A percentile compares a stretch with the other conserved stretches of the same genome.
Evolutionary conservation across 208 protist species (phyloP).

Genomic region (Acanthamoeba castellanii): DNA sequence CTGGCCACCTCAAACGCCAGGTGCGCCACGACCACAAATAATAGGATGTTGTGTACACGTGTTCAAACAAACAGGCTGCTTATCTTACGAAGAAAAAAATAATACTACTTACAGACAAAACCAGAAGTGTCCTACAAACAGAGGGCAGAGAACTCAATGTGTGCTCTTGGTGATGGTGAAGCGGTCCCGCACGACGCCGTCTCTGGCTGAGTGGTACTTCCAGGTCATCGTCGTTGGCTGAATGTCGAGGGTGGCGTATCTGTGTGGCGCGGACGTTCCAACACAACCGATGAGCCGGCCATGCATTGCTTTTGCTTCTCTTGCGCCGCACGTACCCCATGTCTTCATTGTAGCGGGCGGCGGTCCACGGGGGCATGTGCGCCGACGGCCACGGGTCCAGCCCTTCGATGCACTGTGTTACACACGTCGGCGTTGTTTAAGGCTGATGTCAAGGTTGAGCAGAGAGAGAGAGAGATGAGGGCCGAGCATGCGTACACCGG

Average conservation of each 20-base stretch:
- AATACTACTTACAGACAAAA: too few relatives aligned
- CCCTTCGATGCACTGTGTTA: not conserved
- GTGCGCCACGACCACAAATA: too few relatives aligned
- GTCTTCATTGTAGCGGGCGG: conserved; percentile 37
- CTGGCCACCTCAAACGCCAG: too few relatives aligned
- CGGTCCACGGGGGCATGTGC: not conserved
- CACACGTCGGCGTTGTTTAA: not conserved
- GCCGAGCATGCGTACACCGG: not conserved
- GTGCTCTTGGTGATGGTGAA: conserved; percentile 52
- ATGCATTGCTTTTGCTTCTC: too few relatives aligned
- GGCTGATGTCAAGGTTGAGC: not conserved
- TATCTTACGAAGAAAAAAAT: too few relatives aligned
- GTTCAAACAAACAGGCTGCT: too few relatives aligned
- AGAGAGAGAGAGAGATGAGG: not conserved
- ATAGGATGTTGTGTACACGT: too few relatives aligned
- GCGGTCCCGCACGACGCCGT: conserved; percentile 10
- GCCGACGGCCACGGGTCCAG: conserved; percentile 30
- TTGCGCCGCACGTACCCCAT: conserved; percentile 1
- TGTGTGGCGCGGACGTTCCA: not conserved
- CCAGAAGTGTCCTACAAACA: too few relatives aligned
- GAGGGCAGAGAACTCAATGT: too few relatives aligned
- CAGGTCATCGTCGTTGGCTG: conserved; percentile 24
- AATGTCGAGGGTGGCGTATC: not conserved
- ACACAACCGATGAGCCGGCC: not conserved
- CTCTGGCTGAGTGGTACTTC: not conserved